Evolutionary conservation across 805 yeast genomes (phyloP).

Genomic region (Torulaspora gathmanii): DNA sequence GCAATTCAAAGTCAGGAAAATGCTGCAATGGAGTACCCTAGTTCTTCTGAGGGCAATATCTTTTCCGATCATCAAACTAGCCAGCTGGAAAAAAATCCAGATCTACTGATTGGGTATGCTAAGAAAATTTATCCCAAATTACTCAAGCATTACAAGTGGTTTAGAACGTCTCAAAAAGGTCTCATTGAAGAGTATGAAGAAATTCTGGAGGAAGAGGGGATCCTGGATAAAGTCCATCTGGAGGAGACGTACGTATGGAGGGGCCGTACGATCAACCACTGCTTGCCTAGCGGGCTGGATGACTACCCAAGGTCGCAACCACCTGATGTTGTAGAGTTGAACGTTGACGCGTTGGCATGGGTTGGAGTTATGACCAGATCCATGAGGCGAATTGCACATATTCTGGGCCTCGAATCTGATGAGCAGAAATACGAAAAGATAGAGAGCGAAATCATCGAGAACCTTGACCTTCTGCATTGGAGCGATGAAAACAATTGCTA

Average conservation of each 20-base stretch:
- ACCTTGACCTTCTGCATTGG: constrained; percentile 80
- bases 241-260: constrained; percentile 85
- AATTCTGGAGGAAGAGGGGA: constrained; percentile 25
- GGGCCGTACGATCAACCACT: constrained; percentile 80
- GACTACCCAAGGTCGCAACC: constrained; percentile 85
- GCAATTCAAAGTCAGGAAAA: constrained; percentile 32
- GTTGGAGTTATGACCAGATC: constrained; percentile 87
- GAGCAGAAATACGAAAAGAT: constrained; percentile 47
- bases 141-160: constrained; percentile 77
- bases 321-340: constrained; percentile 83
- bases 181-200: constrained; percentile 61
- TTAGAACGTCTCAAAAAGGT: constrained; percentile 75
- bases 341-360: constrained; percentile 90
- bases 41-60: constrained; percentile 23
- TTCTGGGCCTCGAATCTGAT: constrained; percentile 58
- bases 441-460: constrained; percentile 53
- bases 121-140: constrained; percentile 68
- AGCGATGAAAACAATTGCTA: constrained; percentile 56
- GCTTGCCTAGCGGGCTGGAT: constrained; percentile 90
- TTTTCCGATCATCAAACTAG: constrained; percentile 40
- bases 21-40: constrained; percentile 10
- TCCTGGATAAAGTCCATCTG: constrained; percentile 39
- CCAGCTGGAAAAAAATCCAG: constrained; percentile 53
- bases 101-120: constrained; percentile 55
- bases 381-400: constrained; percentile 64